A percentile compares a stretch with the other conserved stretches of the same genome.
These are phyloP conservation scores for Hemerocallis citrina DNA, from an alignment of 106 monocot genomes.

Conservation along the genomic window DNA sequence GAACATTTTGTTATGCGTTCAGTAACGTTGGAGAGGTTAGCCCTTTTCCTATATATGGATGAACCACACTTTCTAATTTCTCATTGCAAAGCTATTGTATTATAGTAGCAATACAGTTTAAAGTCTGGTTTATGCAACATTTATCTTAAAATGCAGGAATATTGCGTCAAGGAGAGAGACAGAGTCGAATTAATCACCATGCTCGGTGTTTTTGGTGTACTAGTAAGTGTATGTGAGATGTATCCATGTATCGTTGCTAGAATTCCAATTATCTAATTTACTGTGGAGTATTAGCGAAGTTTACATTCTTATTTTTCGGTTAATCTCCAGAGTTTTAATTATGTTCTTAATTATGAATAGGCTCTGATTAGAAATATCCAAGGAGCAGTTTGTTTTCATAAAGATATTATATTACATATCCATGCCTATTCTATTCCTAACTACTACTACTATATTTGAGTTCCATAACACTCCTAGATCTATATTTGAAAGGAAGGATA, in stretches of 20 bases:
- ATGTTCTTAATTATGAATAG: too few species aligned
- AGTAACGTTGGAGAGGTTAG: slow-evolving; percentile 59
- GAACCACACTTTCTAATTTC: too few species aligned
- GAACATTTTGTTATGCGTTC: slow-evolving; percentile 42
- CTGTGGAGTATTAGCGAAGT: too few species aligned
- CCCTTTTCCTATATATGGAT: not conserved
- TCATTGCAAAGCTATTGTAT: not conserved
- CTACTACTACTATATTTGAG: too few species aligned
- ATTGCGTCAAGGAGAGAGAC: slow-evolving; percentile 51
- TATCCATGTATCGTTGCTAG: too few species aligned
- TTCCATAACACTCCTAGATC: slow-evolving; percentile 29
- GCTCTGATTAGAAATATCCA: too few species aligned
- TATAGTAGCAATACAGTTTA: not conserved
- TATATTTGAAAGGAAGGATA: slow-evolving; percentile 53
- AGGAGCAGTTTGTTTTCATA: too few species aligned
- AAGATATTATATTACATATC: too few species aligned
- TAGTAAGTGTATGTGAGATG: slow-evolving; percentile 49
- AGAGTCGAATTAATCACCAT: slow-evolving; percentile 49
- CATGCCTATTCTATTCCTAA: not conserved
- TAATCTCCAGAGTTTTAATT: too few species aligned
- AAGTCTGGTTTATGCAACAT: not conserved
- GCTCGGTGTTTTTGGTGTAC: slow-evolving; percentile 58
- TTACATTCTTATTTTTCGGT: too few species aligned
- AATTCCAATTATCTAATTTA: too few species aligned
- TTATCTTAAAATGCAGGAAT: slow-evolving; percentile 42